Evolutionary conservation across 2,329 filamentous ascomycete genomes (phyloP), one percentile per base, ranked within the genome.

Genomic region (Aspergillus costaricaensis): DNA sequence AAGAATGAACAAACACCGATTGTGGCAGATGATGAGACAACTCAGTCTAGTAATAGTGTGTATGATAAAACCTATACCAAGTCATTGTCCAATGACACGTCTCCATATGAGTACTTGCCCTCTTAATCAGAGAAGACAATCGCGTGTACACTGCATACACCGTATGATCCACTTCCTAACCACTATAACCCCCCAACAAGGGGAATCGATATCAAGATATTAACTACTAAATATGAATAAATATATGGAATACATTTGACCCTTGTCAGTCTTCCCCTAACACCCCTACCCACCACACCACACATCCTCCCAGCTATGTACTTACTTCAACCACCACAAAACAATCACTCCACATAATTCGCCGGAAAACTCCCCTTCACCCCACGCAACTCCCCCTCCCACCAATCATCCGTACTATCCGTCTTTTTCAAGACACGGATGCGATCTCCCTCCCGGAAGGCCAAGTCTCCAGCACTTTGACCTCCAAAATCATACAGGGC

Each of bases 331-430:
- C 5, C 41, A 5, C 41, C 2, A 27, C 6, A 8, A 9, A 44
- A 12, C 7, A 12, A 41, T 68, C 54, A 74, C 67, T 83, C 83
- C 70, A 89, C 91, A 76, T 96, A 96, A 75, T 96, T 96, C 6
- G 91, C 91, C 1, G 91, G 91, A 72, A 96, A 96, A 66, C 81
- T 87, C 3, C 91, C 91, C 70, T 82, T 84, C 25, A 80, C 74
- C 0, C 91, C 91, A 43, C 81, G 80, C 14, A 93, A 65, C 74
- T 95, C 91, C 12, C 91, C 91, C 63, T 91, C 85, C 91, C 91
- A 96, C 91, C 91, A 96, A 72, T 95, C 91, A 76, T 95, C 89
- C 21, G 86, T 88, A 62, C 88, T 92, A 6, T 86, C 84, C 2
- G 91, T 95, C 79, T 89, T 91, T 79, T 91, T 91, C 32, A 92